phyloP scores from a whole-genome alignment of 2,329 filamentous ascomycete species.

The Penicillium oxalicum region DNA sequence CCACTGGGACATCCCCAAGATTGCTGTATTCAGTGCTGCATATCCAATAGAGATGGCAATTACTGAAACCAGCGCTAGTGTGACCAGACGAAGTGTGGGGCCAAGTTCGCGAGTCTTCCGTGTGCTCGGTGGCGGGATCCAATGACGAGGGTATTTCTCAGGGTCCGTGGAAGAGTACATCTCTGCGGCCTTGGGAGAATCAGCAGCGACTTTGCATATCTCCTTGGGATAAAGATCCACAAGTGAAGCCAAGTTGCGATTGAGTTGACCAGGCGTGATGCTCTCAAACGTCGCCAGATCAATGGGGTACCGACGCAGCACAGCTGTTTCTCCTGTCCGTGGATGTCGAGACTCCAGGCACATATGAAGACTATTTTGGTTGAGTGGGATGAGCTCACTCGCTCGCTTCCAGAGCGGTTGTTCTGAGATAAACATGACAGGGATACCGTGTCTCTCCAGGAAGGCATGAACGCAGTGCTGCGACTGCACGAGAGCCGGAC shows the following conservation, averaged over 20 bases:
- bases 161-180: slow-evolving; percentile 14
- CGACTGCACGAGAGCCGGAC: slow-evolving; percentile 21
- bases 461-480: slow-evolving; percentile 35
- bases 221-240: slow-evolving; percentile 28
- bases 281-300: slow-evolving; percentile 44
- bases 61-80: slow-evolving; percentile 23
- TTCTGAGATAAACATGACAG: slow-evolving; percentile 42
- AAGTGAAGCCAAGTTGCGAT: slow-evolving; percentile 43
- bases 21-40: slow-evolving; percentile 22
- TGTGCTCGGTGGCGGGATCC: slow-evolving; percentile 20
- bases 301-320: slow-evolving; percentile 39
- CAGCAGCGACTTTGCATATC: slow-evolving; percentile 14
- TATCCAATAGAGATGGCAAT: slow-evolving; percentile 29
- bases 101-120: slow-evolving; percentile 18
- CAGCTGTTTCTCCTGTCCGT: slow-evolving; percentile 27
- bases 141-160: slow-evolving; percentile 23
- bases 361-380: slow-evolving; percentile 39
- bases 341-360: slow-evolving; percentile 37
- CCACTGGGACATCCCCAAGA: slow-evolving; percentile 22
- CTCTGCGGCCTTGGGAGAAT: slow-evolving; percentile 7
- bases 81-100: slow-evolving; percentile 25
- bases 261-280: slow-evolving; percentile 43
- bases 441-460: slow-evolving; percentile 40
- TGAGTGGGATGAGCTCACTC: slow-evolving; percentile 33
- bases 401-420: slow-evolving; percentile 36